Conservation (phyloP, 202 grass and related monocot genomes). For the Brachypodium distachyon region DNA sequence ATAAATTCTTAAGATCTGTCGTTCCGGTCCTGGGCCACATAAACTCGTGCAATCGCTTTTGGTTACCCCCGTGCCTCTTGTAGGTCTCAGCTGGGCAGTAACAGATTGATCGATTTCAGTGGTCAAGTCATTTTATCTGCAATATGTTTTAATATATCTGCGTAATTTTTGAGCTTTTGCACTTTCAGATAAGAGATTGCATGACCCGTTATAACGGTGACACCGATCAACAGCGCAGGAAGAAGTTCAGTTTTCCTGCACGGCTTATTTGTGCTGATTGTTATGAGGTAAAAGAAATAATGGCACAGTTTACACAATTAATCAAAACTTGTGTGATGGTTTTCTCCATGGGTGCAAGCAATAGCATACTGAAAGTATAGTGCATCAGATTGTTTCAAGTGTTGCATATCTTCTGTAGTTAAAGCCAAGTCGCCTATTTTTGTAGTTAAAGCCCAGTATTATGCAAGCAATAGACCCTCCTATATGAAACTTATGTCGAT, state of each 20-base stretch:
- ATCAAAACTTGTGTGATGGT: not conserved
- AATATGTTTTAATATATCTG: not conserved
- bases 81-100: not conserved
- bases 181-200: conserved; percentile 80
- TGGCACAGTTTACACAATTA: not conserved
- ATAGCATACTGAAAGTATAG: not conserved
- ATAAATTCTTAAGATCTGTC: not conserved
- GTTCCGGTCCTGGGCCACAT: not conserved
- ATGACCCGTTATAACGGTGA: conserved; percentile 92
- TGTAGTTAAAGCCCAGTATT: not conserved
- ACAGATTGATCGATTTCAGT: not conserved
- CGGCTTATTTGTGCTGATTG: conserved; percentile 96
- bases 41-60: not conserved
- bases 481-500: not conserved
- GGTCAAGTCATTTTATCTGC: not conserved
- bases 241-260: conserved; percentile 92
- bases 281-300: conserved; percentile 57
- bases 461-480: not conserved
- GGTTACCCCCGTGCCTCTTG: not conserved
- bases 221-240: conserved; percentile 67
- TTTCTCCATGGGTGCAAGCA: not conserved
- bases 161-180: not conserved
- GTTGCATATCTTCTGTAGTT: not conserved
- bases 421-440: not conserved
- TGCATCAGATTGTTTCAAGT: not conserved